phyloP scores from a whole-genome alignment of 2,329 filamentous ascomycete genomes.

The Epichloe brachyelytri region DNA sequence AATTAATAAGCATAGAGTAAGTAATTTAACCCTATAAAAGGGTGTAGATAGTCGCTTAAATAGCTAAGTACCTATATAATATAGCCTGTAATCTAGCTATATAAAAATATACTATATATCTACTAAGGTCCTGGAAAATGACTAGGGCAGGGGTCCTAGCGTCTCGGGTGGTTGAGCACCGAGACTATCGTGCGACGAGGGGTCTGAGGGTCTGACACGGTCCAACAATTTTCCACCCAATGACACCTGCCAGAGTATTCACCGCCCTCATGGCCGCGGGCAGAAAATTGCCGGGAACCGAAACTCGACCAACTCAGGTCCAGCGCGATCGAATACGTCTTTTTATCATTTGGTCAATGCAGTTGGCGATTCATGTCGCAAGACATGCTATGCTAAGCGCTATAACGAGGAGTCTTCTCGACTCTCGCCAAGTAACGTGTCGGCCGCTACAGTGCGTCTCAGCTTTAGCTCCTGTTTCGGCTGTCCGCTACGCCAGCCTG shows the following conservation, averaged over 20 bases:
- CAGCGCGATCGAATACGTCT: background rate
- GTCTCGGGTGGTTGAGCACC: no score
- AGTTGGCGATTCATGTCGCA: conserved; percentile 1
- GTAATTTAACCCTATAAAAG: no score
- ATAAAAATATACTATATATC: no score
- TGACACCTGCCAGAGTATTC: background rate
- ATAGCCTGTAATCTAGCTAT: no score
- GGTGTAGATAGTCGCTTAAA: no score
- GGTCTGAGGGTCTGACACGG: no score
- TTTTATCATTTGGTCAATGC: background rate
- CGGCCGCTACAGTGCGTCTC: background rate
- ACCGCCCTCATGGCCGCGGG: conserved; percentile 8
- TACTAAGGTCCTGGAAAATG: no score
- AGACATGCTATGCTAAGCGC: conserved; percentile 18
- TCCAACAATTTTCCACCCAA: background rate
- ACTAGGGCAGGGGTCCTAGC: no score
- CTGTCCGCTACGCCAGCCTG: conserved; percentile 26
- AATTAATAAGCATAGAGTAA: no score
- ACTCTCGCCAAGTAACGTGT: conserved; percentile 11
- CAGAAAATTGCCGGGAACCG: conserved; percentile 13
- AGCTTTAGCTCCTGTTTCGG: background rate
- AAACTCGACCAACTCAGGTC: background rate
- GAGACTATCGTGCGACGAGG: no score
- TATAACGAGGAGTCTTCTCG: conserved; percentile 12
- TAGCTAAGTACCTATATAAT: no score